phyloP scores from a whole-genome alignment of 768 basidiomycete species.

The Lactarius sp. region DNA sequence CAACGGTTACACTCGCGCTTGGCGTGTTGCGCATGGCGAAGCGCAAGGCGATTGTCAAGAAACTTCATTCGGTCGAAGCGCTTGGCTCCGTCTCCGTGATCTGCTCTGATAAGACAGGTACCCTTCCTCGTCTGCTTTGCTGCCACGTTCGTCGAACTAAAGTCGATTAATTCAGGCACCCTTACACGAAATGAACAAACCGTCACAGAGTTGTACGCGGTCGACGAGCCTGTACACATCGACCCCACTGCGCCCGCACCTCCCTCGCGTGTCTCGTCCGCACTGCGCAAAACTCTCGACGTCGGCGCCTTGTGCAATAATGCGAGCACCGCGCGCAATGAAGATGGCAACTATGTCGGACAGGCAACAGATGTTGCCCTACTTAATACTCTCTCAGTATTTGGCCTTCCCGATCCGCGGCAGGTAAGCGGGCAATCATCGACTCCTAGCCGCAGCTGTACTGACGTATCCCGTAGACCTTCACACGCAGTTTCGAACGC shows the following conservation, averaged over 20 bases:
- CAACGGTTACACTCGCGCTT: conserved; percentile 92
- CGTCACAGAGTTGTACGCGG: conserved; percentile 80
- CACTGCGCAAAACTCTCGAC: conserved; percentile 69
- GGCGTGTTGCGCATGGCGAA: conserved; percentile 93
- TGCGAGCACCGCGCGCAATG: conserved; percentile 57
- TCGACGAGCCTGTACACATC: conserved; percentile 73
- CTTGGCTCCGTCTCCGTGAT: conserved; percentile 95
- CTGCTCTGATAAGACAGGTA: conserved; percentile 95
- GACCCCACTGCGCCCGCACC: conserved; percentile 47
- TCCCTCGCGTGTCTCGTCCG: conserved; percentile 47
- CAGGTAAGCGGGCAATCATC: conserved; percentile 42
- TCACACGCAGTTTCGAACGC: conserved; percentile 69
- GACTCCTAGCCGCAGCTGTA: not conserved
- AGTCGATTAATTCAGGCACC: conserved; percentile 48
- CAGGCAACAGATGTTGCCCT: conserved; percentile 94
- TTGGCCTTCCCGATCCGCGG: conserved; percentile 66
- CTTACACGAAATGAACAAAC: conserved; percentile 96
- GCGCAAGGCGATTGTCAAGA: conserved; percentile 95
- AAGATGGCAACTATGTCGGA: conserved; percentile 71
- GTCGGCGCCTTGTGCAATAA: conserved; percentile 91
- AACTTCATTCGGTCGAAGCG: conserved; percentile 90
- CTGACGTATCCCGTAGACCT: conserved; percentile 42
- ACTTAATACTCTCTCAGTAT: conserved; percentile 67
- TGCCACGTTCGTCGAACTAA: not conserved
- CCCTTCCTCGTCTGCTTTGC: conserved; percentile 20